phyloP scores from a whole-genome alignment of 345 rosid species.

The Erysimum cheiranthoides region DNA sequence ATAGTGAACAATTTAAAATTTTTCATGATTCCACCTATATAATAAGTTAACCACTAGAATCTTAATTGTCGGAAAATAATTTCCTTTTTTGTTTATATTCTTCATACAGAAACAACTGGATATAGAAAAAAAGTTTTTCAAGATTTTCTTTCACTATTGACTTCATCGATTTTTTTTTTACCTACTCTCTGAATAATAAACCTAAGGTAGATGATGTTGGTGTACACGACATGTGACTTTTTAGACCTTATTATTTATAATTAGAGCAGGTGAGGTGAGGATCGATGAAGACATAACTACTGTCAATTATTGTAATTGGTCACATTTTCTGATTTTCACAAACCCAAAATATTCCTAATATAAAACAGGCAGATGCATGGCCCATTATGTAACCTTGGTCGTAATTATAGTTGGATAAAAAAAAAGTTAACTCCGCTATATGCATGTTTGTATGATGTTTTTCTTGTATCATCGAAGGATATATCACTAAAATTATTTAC shows the following conservation, averaged over 20 bases:
- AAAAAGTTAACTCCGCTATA: too few relatives aligned
- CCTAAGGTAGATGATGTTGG: conserved; percentile 33
- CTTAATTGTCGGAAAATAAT: conserved; percentile 11
- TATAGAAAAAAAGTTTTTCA: not conserved
- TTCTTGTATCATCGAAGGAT: too few relatives aligned
- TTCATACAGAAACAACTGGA: not conserved
- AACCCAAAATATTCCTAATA: not conserved
- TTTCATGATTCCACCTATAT: conserved; percentile 3
- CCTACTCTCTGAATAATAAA: conserved; percentile 41
- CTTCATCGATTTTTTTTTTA: not conserved
- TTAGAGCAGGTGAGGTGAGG: conserved; percentile 42
- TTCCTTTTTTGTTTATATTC: conserved; percentile 9
- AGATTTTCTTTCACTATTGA: not conserved
- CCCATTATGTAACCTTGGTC: not conserved
- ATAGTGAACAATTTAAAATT: not conserved
- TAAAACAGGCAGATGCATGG: not conserved
- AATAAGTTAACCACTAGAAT: not conserved
- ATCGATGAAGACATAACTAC: conserved; percentile 43
- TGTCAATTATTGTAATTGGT: conserved; percentile 36
- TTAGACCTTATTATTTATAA: conserved; percentile 25
- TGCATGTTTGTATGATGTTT: too few relatives aligned
- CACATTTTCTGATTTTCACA: conserved; percentile 8
- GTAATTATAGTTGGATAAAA: too few relatives aligned
- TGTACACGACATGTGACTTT: conserved; percentile 40
- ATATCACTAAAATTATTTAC: too few relatives aligned